Percentiles rank a stretch among this genome's conserved stretches.
phyloP scores from a whole-genome alignment of 78 protist genomes.

The Dictyostelium capitatum region DNA sequence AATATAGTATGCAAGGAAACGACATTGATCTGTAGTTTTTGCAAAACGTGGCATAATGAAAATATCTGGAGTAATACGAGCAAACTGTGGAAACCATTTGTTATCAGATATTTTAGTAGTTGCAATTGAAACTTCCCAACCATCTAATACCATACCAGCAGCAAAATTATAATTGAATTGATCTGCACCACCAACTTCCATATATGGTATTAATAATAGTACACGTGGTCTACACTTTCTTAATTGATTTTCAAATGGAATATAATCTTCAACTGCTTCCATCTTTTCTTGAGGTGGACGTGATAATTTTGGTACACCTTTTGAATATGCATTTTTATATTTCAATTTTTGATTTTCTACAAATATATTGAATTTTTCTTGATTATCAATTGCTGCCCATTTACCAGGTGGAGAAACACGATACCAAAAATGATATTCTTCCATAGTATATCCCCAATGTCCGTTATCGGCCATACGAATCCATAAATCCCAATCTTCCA shows the following conservation, averaged over 20 bases:
- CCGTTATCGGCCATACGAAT: conserved; percentile 76
- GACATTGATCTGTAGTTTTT: conserved; percentile 36
- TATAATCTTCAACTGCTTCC: conserved; percentile 38
- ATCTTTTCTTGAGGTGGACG: conserved; percentile 53
- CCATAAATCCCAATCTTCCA: conserved; percentile 82
- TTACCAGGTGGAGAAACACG: conserved; percentile 74
- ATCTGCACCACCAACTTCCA: conserved; percentile 83
- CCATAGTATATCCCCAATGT: conserved; percentile 72
- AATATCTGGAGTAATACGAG: conserved; percentile 56
- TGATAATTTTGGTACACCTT: conserved; percentile 66
- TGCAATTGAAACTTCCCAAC: conserved; percentile 74
- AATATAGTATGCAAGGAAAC: conserved; percentile 52
- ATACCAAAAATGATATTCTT: conserved; percentile 68
- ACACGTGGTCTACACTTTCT: conserved; percentile 65
- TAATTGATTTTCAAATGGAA: conserved; percentile 23
- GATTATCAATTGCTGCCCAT: conserved; percentile 56
- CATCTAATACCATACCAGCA: conserved; percentile 67
- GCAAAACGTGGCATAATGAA: conserved; percentile 67
- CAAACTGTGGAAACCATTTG: conserved; percentile 69
- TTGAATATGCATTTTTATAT: conserved; percentile 28
- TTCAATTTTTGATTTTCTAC: conserved; percentile 31
- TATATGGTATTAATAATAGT: conserved; percentile 35
- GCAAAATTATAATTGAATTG: conserved; percentile 76
- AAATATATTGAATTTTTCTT: conserved; percentile 40
- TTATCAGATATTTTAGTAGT: conserved; percentile 25